Conservation (phyloP, 768 basidiomycete genomes). For the Ramaria rubella region DNA sequence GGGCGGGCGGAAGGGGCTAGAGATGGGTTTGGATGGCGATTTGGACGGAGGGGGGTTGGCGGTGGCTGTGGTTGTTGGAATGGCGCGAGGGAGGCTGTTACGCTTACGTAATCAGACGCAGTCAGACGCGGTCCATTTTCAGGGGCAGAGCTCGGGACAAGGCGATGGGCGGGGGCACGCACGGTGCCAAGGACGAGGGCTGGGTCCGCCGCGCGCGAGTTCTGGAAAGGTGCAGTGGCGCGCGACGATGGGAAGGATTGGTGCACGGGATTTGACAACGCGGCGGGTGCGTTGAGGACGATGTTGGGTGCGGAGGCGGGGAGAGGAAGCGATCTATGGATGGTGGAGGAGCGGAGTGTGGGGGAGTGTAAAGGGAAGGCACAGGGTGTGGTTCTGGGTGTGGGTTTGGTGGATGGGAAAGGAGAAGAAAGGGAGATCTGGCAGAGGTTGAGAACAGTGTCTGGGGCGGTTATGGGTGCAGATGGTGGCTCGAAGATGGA, state of each 20-base stretch:
- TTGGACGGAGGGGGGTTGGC: neutral
- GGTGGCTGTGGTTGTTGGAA: constrained; percentile 20
- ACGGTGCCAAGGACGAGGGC: neutral
- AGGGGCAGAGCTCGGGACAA: too few relatives aligned
- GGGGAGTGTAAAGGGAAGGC: neutral
- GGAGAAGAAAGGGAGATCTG: neutral
- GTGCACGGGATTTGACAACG: constrained; percentile 49
- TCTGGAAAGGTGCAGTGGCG: constrained; percentile 48
- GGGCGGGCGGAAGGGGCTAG: constrained; percentile 56
- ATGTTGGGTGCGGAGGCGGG: constrained; percentile 43
- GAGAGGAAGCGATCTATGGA: neutral
- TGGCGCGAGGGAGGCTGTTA: neutral
- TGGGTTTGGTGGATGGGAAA: neutral
- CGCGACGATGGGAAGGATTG: constrained; percentile 63
- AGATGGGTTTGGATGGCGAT: constrained; percentile 59
- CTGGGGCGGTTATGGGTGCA: neutral
- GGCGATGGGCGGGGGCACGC: neutral
- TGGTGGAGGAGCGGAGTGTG: too few relatives aligned
- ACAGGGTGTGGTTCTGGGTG: neutral
- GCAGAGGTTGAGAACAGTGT: neutral
- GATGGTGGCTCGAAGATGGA: neutral
- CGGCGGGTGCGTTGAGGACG: constrained; percentile 75
- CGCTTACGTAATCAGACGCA: neutral
- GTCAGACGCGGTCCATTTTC: too few relatives aligned
- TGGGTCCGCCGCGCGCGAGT: constrained; percentile 27